A percentile compares a stretch with the other conserved stretches of the same genome.
Conservation (phyloP, 2,329 filamentous ascomycete species). For the Monosporascus sp. region DNA sequence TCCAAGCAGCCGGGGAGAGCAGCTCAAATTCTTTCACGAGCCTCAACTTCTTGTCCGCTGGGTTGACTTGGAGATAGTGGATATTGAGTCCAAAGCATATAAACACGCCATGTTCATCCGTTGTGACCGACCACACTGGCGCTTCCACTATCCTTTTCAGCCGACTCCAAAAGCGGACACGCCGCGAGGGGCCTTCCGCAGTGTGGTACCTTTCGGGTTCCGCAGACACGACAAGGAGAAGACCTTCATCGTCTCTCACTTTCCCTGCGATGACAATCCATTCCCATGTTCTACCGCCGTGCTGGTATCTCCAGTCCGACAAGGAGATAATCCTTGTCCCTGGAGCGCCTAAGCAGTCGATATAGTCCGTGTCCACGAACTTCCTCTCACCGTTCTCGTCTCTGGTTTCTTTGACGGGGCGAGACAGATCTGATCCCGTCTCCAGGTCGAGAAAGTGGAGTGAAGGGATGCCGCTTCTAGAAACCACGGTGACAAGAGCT, state of each 20-base stretch:
- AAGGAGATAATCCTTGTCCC: conserved; percentile 58
- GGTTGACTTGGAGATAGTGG: conserved; percentile 52
- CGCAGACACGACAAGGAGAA: conserved; percentile 52
- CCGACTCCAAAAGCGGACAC: conserved; percentile 50
- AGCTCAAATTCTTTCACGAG: conserved; percentile 42
- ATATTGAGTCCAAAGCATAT: conserved; percentile 50
- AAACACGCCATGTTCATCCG: conserved; percentile 52
- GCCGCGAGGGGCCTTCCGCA: conserved; percentile 21
- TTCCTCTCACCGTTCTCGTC: conserved; percentile 27
- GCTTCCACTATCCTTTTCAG: conserved; percentile 41
- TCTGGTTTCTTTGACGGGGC: conserved; percentile 25
- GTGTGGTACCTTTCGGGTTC: conserved; percentile 20
- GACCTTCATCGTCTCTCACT: conserved; percentile 33
- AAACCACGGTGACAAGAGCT: conserved; percentile 50
- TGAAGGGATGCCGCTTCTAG: conserved; percentile 38
- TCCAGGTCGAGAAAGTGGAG: conserved; percentile 54
- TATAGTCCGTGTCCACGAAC: conserved; percentile 35
- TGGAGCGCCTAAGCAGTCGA: conserved; percentile 50
- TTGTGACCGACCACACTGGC: conserved; percentile 52
- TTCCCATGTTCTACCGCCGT: conserved; percentile 53
- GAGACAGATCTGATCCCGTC: conserved; percentile 48
- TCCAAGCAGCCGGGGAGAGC: conserved; percentile 47
- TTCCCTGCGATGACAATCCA: conserved; percentile 58
- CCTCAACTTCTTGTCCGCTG: conserved; percentile 46
- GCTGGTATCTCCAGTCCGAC: conserved; percentile 58